Evolutionary conservation across 2,329 filamentous ascomycete species (phyloP), one percentile per base, ranked within the genome.

Genomic region (Aurifilum marmelostoma): DNA sequence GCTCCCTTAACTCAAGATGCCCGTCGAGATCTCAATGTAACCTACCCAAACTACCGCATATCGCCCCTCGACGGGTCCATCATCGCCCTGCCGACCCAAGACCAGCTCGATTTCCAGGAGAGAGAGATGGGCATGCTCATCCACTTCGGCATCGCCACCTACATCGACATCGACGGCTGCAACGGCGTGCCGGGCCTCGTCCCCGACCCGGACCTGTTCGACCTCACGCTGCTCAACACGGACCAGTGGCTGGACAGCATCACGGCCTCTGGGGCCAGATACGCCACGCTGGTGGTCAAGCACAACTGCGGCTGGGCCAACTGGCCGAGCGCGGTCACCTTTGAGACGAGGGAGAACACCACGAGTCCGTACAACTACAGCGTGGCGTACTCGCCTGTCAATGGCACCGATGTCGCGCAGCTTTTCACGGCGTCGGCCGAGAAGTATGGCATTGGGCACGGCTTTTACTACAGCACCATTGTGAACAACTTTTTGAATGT

Each of bases 401-500:
- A 70, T 32, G 75, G 73, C 21, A 70, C 68, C 37, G 72, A 76
- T 65, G 67, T 77, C 16, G 73, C 76, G 18, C 65, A 66, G 37
- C 71, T 67, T 18, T 77, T 77, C 59, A 71, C 73, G 18, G 60
- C 72, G 2, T 76, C 75, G 11, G 72, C 76, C 3, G 58, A 68
- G 39, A 74, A 73, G 63, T 74, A 76, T 54, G 66, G 71, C 5
- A 47, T 76, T 29, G 75, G 75, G 9, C 73, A 75, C 60, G 76
- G 75, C 0, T 77, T 77, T 50, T 76, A 77, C 68, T 76, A 76
- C 47, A 76, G 75, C 61, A 73, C 75, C 34, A 73, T 76, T 3
- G 75, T 77, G 8, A 76, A 77, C 58, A 77, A 76, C 60, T 77
- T 75, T 32, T 65, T 77, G 29, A 75, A 76, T 61, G 74, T 76